These are phyloP conservation scores for Monosporascus cannonballus DNA, from an alignment of 2,329 filamentous ascomycete species.

Conservation along the genomic window DNA sequence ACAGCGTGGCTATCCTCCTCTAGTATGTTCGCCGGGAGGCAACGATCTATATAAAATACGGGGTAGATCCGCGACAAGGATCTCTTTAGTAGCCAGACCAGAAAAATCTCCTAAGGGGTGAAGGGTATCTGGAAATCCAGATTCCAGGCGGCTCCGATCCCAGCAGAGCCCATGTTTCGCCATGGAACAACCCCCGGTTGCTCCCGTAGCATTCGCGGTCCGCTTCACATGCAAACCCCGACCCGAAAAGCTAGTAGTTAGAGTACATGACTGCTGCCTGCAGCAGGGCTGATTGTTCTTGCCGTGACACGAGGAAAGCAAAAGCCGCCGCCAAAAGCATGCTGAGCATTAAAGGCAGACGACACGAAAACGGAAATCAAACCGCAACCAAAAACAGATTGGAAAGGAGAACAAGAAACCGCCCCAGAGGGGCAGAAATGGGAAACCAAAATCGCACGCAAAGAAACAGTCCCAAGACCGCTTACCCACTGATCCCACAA, in stretches of 20 bases:
- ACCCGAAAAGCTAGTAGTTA: too few relatives aligned
- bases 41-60: neutral
- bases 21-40: neutral
- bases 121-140: too few relatives aligned
- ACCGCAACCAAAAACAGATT: neutral
- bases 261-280: too few relatives aligned
- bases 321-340: too few relatives aligned
- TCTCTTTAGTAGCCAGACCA: neutral
- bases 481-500: slow-evolving; percentile 4
- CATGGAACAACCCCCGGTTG: too few relatives aligned
- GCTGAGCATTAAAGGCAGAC: neutral
- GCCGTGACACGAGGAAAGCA: too few relatives aligned
- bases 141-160: too few relatives aligned
- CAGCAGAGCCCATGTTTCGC: too few relatives aligned
- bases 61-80: neutral
- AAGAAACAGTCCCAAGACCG: slow-evolving; percentile 1
- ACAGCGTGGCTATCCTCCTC: neutral
- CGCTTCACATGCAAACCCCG: too few relatives aligned
- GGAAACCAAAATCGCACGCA: neutral
- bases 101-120: neutral
- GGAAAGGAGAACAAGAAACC: neutral
- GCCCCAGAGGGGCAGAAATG: neutral
- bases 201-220: too few relatives aligned
- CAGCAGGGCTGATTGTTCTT: too few relatives aligned
- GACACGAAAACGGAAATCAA: neutral